Evolutionary conservation across 2,329 filamentous ascomycete genomes (phyloP).

Genomic region (Clonostachys rosea): DNA sequence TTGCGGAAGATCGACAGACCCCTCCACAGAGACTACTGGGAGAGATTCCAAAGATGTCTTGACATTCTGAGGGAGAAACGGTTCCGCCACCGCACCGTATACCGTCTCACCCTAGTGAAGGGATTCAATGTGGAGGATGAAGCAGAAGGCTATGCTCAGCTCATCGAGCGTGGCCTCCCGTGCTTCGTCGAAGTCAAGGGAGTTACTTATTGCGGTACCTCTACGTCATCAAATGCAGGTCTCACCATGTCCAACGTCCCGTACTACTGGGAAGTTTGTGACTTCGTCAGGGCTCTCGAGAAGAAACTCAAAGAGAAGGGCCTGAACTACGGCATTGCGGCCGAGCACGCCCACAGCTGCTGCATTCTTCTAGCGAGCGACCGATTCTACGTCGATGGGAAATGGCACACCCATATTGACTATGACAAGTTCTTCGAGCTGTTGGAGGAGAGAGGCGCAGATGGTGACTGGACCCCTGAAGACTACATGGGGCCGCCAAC

Average conservation of each 20-base stretch:
- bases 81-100: slow-evolving; percentile 85
- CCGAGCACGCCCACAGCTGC: slow-evolving; percentile 93
- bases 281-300: slow-evolving; percentile 76
- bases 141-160: slow-evolving; percentile 80
- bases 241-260: slow-evolving; percentile 97
- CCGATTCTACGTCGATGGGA: slow-evolving; percentile 70
- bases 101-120: slow-evolving; percentile 91
- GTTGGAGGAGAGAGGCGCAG: slow-evolving; percentile 61
- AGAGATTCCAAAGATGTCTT: slow-evolving; percentile 85
- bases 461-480: slow-evolving; percentile 74
- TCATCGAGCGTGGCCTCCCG: slow-evolving; percentile 80
- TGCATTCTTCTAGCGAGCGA: slow-evolving; percentile 83
- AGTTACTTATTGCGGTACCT: slow-evolving; percentile 93
- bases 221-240: slow-evolving; percentile 76
- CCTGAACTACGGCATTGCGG: slow-evolving; percentile 83
- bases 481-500: slow-evolving; percentile 86
- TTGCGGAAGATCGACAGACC: slow-evolving; percentile 87
- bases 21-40: slow-evolving; percentile 95
- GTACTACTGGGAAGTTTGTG: slow-evolving; percentile 85
- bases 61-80: slow-evolving; percentile 83
- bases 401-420: slow-evolving; percentile 90
- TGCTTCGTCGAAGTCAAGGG: slow-evolving; percentile 96
- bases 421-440: slow-evolving; percentile 85
- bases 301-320: slow-evolving; percentile 63
- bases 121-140: slow-evolving; percentile 98